Evolutionary conservation across 768 basidiomycete species (phyloP), one percentile per base, ranked within the genome.

Genomic region (Rhodotorula babjevae): DNA sequence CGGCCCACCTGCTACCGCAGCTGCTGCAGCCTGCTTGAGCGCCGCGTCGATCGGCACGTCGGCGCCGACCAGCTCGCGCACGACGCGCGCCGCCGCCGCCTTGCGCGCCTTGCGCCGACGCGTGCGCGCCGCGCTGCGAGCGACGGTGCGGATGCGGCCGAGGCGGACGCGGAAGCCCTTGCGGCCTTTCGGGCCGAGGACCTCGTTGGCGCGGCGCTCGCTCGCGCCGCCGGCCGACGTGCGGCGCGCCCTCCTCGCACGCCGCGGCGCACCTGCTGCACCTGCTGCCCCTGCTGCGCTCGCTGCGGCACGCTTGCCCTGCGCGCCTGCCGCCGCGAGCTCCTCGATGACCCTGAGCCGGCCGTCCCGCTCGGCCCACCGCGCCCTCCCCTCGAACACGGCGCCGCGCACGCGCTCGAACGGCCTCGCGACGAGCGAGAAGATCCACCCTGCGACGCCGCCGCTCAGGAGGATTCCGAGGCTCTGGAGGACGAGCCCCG

Each of bases 331-430:
- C n/a, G n/a, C n/a, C 11, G 46, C 56, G 7, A 63, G 46, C 29
- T 69, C 64, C 33, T 69, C 56, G 31, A 67, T 50, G 50, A 68
- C n/a, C 53, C 57, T 57, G 18, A 66, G 18, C 33, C 47, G 60
- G 4, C 56, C 68, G 47, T 64, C 68, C 42, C 25, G 33, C 58
- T 66, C 75, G 0, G 66, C 67, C 72, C 72, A 73, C 6, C 57
- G 25, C 7, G 65, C 31, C 6, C 69, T 29, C 11, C 72, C 75
- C 23, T 76, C 75, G 61, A 63, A 73, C 19, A 76, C 61, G 8
- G 69, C 75, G 7, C 40, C 69, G 7, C 75, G 18, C 40, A 57
- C 36, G 7, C 71, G 56, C 42, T 73, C 75, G 46, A 76, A 76
- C 31, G 75, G 75, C 8, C 75, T 29, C 0, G 66, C 64, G 23